phyloP scores from a whole-genome alignment of 2,329 filamentous ascomycete genomes.

The Fusarium chaquense region DNA sequence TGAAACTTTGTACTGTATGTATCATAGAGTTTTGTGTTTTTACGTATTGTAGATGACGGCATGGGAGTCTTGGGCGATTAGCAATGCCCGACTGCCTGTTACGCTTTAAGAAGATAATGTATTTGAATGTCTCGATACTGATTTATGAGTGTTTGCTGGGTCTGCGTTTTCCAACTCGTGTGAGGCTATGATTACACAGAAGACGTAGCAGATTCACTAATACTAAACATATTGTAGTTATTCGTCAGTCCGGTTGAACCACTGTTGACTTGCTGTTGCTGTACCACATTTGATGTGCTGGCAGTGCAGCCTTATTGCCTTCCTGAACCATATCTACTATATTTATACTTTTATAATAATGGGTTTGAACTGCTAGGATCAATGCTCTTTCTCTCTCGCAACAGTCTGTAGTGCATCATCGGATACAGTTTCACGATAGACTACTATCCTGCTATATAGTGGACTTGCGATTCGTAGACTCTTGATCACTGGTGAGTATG shows the following conservation, averaged over 20 bases:
- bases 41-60: constrained; percentile 20
- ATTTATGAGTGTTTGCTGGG: background rate
- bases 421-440: background rate
- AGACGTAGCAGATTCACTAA: too few relatives aligned
- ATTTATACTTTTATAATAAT: background rate
- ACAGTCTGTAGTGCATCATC: background rate
- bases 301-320: background rate
- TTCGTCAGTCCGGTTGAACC: background rate
- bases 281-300: background rate
- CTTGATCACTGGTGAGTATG: background rate
- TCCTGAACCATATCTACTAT: background rate
- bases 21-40: constrained; percentile 20
- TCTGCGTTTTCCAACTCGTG: background rate
- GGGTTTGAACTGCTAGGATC: background rate
- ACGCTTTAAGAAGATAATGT: constrained; percentile 17
- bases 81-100: background rate
- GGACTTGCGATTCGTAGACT: background rate
- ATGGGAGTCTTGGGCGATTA: constrained; percentile 13
- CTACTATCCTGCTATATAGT: too few relatives aligned
- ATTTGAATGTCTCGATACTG: constrained; percentile 3
- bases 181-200: background rate
- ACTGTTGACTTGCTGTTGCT: background rate
- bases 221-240: background rate
- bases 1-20: constrained; percentile 25
- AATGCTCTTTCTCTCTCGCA: background rate